phyloP scores from a whole-genome alignment of 306 rosid genomes.

The Rosa persica region DNA sequence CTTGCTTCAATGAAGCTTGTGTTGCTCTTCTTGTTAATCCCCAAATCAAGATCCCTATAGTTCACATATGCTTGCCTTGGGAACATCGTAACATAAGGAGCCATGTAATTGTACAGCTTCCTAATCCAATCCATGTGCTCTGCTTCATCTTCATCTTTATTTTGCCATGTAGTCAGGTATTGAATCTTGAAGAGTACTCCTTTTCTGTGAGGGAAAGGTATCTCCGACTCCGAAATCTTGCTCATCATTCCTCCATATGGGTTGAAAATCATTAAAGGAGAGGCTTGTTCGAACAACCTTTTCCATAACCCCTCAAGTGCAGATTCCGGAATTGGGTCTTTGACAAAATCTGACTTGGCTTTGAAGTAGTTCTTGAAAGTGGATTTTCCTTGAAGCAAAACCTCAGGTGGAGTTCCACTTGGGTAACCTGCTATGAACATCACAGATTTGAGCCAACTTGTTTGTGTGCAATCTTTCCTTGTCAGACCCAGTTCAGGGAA shows the following conservation, averaged over 20 bases:
- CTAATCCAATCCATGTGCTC: conserved; percentile 69
- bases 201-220: conserved; percentile 74
- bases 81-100: conserved; percentile 56
- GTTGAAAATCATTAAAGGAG: conserved; percentile 56
- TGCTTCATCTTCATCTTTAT: conserved; percentile 30
- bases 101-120: conserved; percentile 67
- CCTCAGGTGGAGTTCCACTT: conserved; percentile 53
- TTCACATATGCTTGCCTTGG: conserved; percentile 81
- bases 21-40: conserved; percentile 52
- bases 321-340: conserved; percentile 51
- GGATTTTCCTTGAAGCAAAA: conserved; percentile 65
- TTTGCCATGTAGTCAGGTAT: conserved; percentile 50
- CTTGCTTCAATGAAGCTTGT: conserved; percentile 31
- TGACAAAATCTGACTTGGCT: conserved; percentile 77
- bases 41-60: conserved; percentile 77
- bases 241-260: conserved; percentile 83
- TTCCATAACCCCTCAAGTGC: conserved; percentile 63
- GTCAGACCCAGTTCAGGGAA: conserved; percentile 75
- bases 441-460: conserved; percentile 72
- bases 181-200: conserved; percentile 61
- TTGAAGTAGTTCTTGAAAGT: conserved; percentile 71
- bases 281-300: conserved; percentile 53
- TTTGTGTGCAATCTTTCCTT: conserved; percentile 52
- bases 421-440: conserved; percentile 68
- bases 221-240: conserved; percentile 52